Base-by-base conservation (phyloP, 805 yeast genomes). In the Lipomyces orientalis region DNA sequence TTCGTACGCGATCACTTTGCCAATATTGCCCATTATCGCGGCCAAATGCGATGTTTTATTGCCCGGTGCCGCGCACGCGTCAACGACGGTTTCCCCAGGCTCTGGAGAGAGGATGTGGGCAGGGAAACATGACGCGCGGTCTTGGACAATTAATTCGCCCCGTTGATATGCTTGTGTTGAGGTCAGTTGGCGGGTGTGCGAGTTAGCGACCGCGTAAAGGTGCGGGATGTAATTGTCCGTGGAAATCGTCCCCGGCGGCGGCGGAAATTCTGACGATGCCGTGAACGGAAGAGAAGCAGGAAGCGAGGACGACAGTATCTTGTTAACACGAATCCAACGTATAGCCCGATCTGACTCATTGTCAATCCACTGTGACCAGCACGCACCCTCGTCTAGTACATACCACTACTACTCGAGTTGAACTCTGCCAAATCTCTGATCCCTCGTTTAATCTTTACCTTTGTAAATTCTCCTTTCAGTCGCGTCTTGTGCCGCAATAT, bases 11-110 rank as follows among this genome's bases (percentile, higher is more conserved):
- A 83, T 83, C 9, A 93, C 87, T 2, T 75, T 72, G 2, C 75
- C 72, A 14, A 56, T 33, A 14, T 69, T 71, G n/a, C 74, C 75
- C 29, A 91, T 78, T 61, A 85, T 81, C 0, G 95, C 86, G 0
- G 97, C 97, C 29, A 89, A 80, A 79, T 94, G 98, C 0, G 98
- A 91, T 0, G 99, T 95, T 77, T 95, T 96, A 78, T 95, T 95
- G 4, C 99, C 99, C 4, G 99, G 99, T 0, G 99, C 99, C 1
- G 98, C 93, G 80, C 98, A 93, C 0, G 97, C 90, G 79, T 95
- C 99, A 57, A 95, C 90, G 10, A 93, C 87, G 31, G 82, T 78
- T 66, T 85, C 88, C 57, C 88, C 89, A 3, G 85, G 81, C 0
- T 76, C 64, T 0, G 94, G 91, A 69, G 86, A 82, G 59, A 95